Evolutionary conservation across 1,139 yeast species (phyloP), one percentile per base, ranked within the genome.

Genomic region (Debaryomyces robertsiae): DNA sequence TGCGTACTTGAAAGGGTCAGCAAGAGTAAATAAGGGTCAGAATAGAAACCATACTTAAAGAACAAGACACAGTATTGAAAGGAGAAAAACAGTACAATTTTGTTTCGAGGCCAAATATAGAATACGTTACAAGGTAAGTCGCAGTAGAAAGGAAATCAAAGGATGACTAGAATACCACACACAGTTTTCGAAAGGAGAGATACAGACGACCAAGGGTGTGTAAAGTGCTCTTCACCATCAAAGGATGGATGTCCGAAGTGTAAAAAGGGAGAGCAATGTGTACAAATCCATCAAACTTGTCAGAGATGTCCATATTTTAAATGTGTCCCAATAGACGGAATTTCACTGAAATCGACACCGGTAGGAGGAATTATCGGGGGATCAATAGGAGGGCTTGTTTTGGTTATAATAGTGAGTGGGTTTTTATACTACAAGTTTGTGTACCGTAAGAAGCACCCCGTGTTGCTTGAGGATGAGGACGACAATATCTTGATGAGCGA

Each of bases 291-390:
- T 1, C 79, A 73, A 41, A 75, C 88, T 1, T 83, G 91, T 54
- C 39, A 57, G 7, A 43, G 64, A 41, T 85, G 94, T 60, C 77
- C 90, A 0, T 57, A 61, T 13, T 72, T 75, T n/a, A 72, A 70
- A 48, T 84, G 91, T 59, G 61, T 65, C 2, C 54, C 56, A 2
- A 41, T 47, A 14, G 54, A 49, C 14, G 36, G 36, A 10, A 9
- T n/a, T 9, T 29, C 49, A 5, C 37, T 51, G 14, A 31, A 45
- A 10, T 39, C 46, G 9, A 49, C 60, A 6, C 63, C 67, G 3
- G 52, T 65, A 9, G 87, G 88, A 14, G 86, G 81, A 2, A 75
- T 82, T 2, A 80, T 81, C 0, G 90, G 87, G 4, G 87, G 87
- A 19, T 80, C 79, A 2, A 69, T 77, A 2, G 86, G 83, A 9